Evolutionary conservation across 1,284 basidiomycete species (phyloP), one percentile per base, ranked within the genome.

Genomic region (Fomitopsis pinicola): DNA sequence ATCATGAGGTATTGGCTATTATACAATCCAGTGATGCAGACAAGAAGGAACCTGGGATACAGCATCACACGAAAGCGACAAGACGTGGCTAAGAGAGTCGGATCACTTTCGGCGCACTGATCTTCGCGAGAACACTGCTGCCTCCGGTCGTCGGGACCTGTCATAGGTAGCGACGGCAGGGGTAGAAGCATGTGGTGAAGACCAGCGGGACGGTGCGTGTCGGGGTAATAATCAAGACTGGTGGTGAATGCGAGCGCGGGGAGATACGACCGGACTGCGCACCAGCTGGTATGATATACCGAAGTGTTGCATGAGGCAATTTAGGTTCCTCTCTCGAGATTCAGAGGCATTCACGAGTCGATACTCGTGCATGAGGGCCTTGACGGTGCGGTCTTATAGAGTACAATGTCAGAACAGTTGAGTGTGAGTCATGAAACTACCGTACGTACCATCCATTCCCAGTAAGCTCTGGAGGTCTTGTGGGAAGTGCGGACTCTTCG

Each of bases 291-390:
- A 83, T 62, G 73, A 71, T 5, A 83, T 75, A 5, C 83, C 82
- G 61, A 78, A 80, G 66, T 81, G 80, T 53, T 77, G 78, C 77
- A 84, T 80, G 67, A 85, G 76, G 26, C 72, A 68, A 64, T 83
- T 84, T 57, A 85, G 66, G 64, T 83, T 83, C n/a, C 71, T 70
- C 52, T 81, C 79, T 46, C 77, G 69, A 5, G 68, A 67, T 8
- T 66, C 62, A 8, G 64, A 62, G 12, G 65, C 22, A 35, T 70
- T 66, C 17, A 59, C 56, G 30, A 33, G 5, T 33, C 8, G 30
- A 67, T 83, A 83, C 12, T 83, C 79, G 19, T 63, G 30, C 66
- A 80, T 71, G n/a, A 84, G 71, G 22, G 68, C 63, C 55, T 75
- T 77, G 63, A 75, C 62, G 64, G 72, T 64, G 67, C 73, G 62